These are phyloP conservation scores for Kazachstania sp. DNA, from an alignment of 1,139 yeast species.

Conservation along the genomic window DNA sequence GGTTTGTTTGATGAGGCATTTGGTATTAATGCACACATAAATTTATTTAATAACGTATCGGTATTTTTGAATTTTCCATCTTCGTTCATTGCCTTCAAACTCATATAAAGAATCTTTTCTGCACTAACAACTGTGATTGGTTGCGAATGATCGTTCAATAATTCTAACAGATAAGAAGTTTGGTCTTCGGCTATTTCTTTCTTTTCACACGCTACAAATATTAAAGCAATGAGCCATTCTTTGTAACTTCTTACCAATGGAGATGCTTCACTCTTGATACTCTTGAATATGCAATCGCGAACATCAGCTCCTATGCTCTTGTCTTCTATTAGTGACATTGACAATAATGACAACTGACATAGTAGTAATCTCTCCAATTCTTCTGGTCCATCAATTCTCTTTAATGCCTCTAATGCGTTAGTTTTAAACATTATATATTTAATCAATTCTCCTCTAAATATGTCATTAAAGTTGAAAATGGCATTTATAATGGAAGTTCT, in stretches of 20 bases:
- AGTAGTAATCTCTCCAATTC: slow-evolving; percentile 57
- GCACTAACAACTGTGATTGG: slow-evolving; percentile 54
- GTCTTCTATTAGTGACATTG: slow-evolving; percentile 22
- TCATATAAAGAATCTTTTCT: slow-evolving; percentile 52
- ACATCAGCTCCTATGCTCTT: slow-evolving; percentile 20
- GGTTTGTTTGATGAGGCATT: slow-evolving; percentile 82
- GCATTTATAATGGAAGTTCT: slow-evolving; percentile 44
- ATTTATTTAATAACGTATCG: slow-evolving; percentile 26
- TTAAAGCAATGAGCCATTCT: slow-evolving; percentile 65
- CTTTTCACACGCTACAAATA: slow-evolving; percentile 29
- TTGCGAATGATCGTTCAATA: slow-evolving; percentile 32
- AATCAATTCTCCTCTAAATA: slow-evolving; percentile 38
- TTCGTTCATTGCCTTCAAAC: slow-evolving; percentile 37
- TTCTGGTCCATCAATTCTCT: slow-evolving; percentile 57
- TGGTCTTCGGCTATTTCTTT: slow-evolving; percentile 26
- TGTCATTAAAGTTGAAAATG: slow-evolving; percentile 32
- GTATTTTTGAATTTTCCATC: slow-evolving; percentile 4
- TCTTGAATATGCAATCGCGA: slow-evolving; percentile 25
- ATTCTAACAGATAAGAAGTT: slow-evolving; percentile 25
- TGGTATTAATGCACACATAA: slow-evolving; percentile 41
- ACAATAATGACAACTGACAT: slow-evolving; percentile 44
- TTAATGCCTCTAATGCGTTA: slow-evolving; percentile 41
- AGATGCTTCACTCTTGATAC: slow-evolving; percentile 46
- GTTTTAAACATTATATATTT: slow-evolving; percentile 36
- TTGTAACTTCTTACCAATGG: slow-evolving; percentile 66